These are phyloP conservation scores for Boletales sp. DNA, from an alignment of 768 basidiomycete species.

Conservation along the genomic window DNA sequence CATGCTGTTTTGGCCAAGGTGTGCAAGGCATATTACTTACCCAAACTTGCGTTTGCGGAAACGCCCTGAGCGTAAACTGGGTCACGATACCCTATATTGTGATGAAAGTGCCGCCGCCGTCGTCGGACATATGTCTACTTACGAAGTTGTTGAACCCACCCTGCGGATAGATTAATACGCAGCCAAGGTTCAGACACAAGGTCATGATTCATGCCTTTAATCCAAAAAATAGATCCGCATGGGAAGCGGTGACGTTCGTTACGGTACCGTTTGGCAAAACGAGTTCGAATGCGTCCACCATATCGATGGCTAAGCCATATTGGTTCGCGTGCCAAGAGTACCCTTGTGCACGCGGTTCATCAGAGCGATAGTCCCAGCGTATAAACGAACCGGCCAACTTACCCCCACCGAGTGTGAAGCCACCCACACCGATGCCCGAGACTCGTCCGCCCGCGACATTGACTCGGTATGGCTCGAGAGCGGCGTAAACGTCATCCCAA, in stretches of 20 bases:
- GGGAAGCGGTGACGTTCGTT: constrained; percentile 29
- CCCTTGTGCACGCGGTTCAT: constrained; percentile 33
- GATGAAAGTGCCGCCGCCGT: constrained; percentile 28
- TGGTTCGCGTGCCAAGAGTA: constrained; percentile 67
- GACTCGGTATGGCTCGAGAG: constrained; percentile 45
- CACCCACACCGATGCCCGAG: constrained; percentile 55
- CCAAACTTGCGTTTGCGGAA: constrained; percentile 27
- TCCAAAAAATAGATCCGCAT: constrained; percentile 43
- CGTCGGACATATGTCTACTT: constrained; percentile 4
- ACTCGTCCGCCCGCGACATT: constrained; percentile 60
- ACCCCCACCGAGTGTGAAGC: constrained; percentile 60
- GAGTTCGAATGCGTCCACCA: constrained; percentile 51
- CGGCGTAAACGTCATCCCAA: constrained; percentile 66
- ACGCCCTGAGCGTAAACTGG: constrained; percentile 49
- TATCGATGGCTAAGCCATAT: constrained; percentile 55
- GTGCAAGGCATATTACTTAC: constrained; percentile 8
- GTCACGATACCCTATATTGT: constrained; percentile 53
- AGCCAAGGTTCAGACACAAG: neutral
- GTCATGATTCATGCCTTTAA: constrained; percentile 34
- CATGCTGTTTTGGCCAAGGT: neutral
- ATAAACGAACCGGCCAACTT: constrained; percentile 3
- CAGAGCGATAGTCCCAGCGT: neutral
- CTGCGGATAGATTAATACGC: constrained; percentile 27
- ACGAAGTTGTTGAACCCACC: constrained; percentile 67
- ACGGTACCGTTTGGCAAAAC: constrained; percentile 55